Base-by-base conservation (phyloP, 1,284 basidiomycete genomes). In the Pulveroboletus sp. region DNA sequence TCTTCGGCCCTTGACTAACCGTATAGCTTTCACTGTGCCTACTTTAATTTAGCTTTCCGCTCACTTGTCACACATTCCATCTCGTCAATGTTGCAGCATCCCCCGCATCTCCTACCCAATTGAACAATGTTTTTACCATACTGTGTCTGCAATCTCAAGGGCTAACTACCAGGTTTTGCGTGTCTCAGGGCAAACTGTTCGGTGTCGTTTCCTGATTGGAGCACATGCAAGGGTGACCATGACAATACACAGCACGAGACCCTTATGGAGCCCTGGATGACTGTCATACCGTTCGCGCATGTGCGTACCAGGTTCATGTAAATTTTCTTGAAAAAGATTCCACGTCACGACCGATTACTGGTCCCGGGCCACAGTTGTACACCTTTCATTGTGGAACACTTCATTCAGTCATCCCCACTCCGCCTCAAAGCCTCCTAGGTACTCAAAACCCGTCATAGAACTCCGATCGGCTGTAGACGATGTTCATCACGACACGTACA, bases 71-170 rank as follows among this genome's bases (percentile, higher is more conserved):
- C 63, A 71, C 66, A 67, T 65, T 69, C 66, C 67, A 68, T 68
- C 70, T 75, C 73, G 72, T 76, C 76, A 76, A 72, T 79, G 78
- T 80, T 76, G 75, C 76, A 78, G 75, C 75, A 78, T 72, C 60
- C 69, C 54, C 69, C 70, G 69, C 67, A 70, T 70, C 67, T 66
- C 65, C 61, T 72, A 70, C 66, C 67, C 69, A 75, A 71, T 71
- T 69, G 72, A 74, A 70, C 71, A 68, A 61, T 71, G 73, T 74
- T 67, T 60, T 68, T 71, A 70, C 68, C 62, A 61, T 73, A 73
- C 69, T 56, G 61, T 71, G 65, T 56, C 60, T 52, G 65, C 70
- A 70, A 71, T 70, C 33, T 58, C 61, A 68, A 60, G 58, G 66
- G 68, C 53, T 65, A 56, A 43, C 48, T 51, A 63, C 57, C 13